Conservation (phyloP, 2,329 filamentous ascomycete genomes). For the Xylariaceae sp. region DNA sequence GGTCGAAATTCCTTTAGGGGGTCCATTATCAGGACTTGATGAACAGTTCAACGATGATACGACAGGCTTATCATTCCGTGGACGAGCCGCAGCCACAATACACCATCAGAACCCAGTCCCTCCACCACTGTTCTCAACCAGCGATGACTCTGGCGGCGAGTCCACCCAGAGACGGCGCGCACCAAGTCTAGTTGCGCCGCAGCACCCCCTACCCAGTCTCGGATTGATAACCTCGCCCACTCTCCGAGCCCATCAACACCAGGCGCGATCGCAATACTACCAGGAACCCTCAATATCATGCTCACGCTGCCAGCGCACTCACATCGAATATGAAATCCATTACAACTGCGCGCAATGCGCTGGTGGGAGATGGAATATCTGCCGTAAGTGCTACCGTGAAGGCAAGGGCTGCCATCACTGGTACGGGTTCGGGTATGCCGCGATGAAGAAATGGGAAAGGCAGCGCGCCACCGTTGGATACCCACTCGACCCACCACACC, state of each 20-base stretch:
- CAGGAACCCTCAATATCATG: slow-evolving; percentile 70
- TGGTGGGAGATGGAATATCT: slow-evolving; percentile 70
- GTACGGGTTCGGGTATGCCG: slow-evolving; percentile 78
- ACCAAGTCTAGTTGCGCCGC: slow-evolving; percentile 37
- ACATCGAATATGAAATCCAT: slow-evolving; percentile 82
- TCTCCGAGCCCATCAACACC: slow-evolving; percentile 33
- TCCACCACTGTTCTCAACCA: slow-evolving; percentile 14
- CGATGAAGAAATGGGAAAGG: slow-evolving; percentile 61
- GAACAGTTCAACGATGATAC: slow-evolving; percentile 22
- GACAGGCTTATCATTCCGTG: slow-evolving; percentile 35
- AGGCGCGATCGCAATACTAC: slow-evolving; percentile 47
- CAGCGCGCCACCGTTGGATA: slow-evolving; percentile 36
- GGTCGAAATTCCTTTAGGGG: slow-evolving; percentile 23
- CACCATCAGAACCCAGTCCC: slow-evolving; percentile 15
- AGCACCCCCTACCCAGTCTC: slow-evolving; percentile 29
- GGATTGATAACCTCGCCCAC: slow-evolving; percentile 30
- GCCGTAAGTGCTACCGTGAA: slow-evolving; percentile 70
- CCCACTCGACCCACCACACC: slow-evolving; percentile 46
- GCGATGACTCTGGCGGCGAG: slow-evolving; percentile 20
- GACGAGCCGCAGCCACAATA: slow-evolving; percentile 27
- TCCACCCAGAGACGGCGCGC: slow-evolving; percentile 29
- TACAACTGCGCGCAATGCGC: slow-evolving; percentile 73
- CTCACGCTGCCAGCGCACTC: slow-evolving; percentile 59
- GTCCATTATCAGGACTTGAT: slow-evolving; percentile 7
- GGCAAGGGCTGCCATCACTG: slow-evolving; percentile 77